These are phyloP conservation scores for Nicotiana knightiana DNA, from an alignment of 257 asterid species.

Conservation along the genomic window DNA sequence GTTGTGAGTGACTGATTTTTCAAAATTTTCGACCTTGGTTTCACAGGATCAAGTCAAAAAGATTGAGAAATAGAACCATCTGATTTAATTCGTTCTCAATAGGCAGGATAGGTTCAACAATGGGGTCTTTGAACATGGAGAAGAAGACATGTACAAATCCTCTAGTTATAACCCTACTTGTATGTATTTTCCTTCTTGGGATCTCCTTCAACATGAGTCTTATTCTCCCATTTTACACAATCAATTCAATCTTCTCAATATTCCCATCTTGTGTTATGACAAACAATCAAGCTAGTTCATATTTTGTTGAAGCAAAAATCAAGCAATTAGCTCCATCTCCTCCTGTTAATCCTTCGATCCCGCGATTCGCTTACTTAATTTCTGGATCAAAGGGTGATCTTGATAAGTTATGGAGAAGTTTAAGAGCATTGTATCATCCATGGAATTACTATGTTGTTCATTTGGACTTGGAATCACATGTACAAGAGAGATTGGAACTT, in stretches of 20 bases:
- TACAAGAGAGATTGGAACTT: slow-evolving; percentile 70
- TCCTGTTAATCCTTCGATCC: slow-evolving; percentile 41
- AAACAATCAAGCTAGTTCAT: slow-evolving; percentile 25
- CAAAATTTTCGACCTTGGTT: no score
- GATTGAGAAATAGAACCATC: no score
- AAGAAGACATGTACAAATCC: slow-evolving; percentile 73
- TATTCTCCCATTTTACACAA: slow-evolving; percentile 44
- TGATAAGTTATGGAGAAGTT: slow-evolving; percentile 87
- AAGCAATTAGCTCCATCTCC: slow-evolving; percentile 34
- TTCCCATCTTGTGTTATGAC: slow-evolving; percentile 37
- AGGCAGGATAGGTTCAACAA: slow-evolving; percentile 12
- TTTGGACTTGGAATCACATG: slow-evolving; percentile 78
- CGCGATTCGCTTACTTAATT: slow-evolving; percentile 75
- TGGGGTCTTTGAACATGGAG: slow-evolving; percentile 55
- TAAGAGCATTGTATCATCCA: slow-evolving; percentile 74
- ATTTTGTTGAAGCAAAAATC: slow-evolving; percentile 37
- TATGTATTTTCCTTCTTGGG: slow-evolving; percentile 54
- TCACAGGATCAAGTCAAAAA: no score
- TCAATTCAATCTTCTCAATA: slow-evolving; percentile 48
- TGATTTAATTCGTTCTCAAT: no score
- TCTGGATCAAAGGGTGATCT: slow-evolving; percentile 91
- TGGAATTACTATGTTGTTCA: slow-evolving; percentile 84
- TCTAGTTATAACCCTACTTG: slow-evolving; percentile 52
- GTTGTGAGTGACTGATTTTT: no score
- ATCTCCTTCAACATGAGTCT: slow-evolving; percentile 62